Percentiles rank a stretch among this genome's conserved stretches.
Conservation (phyloP, 345 rosid genomes). For the Lepidium africanum region DNA sequence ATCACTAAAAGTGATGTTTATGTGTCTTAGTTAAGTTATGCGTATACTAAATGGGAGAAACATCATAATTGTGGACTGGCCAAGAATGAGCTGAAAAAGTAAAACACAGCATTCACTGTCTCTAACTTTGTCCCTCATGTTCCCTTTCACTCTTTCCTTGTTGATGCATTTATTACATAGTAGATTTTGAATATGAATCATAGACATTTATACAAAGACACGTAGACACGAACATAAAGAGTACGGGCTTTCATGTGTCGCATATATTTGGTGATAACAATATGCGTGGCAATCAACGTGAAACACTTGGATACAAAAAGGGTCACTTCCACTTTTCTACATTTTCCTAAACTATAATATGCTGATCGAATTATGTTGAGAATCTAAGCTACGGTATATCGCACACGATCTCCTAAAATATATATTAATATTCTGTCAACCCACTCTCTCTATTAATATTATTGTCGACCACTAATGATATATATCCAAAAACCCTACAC, state of each 20-base stretch:
- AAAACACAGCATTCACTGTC: conserved; percentile 25
- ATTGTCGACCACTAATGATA: conserved; percentile 2
- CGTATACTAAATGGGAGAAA: neutral
- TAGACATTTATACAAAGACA: conserved; percentile 6
- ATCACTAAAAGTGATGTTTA: neutral
- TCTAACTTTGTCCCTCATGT: conserved; percentile 27
- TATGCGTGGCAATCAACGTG: conserved; percentile 23
- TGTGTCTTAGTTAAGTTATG: neutral
- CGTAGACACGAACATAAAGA: conserved; percentile 13
- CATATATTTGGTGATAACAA: conserved; percentile 21
- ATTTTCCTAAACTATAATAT: conserved; percentile 9
- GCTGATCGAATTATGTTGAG: conserved; percentile 6
- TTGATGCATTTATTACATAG: conserved; percentile 16
- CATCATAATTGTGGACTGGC: conserved; percentile 28
- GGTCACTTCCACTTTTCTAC: conserved; percentile 21
- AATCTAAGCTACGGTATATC: conserved; percentile 15
- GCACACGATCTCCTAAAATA: conserved; percentile 9
- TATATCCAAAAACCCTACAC: neutral
- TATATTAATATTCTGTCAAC: conserved; percentile 28
- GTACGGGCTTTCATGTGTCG: conserved; percentile 24
- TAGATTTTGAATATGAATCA: neutral
- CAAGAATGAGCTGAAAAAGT: conserved; percentile 15
- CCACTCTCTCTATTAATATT: conserved; percentile 9
- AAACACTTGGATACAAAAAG: conserved; percentile 23
- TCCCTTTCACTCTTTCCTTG: conserved; percentile 19